Evolutionary conservation across 345 rosid species (phyloP), one percentile per base, ranked within the genome.

Genomic region (Pistacia vera): DNA sequence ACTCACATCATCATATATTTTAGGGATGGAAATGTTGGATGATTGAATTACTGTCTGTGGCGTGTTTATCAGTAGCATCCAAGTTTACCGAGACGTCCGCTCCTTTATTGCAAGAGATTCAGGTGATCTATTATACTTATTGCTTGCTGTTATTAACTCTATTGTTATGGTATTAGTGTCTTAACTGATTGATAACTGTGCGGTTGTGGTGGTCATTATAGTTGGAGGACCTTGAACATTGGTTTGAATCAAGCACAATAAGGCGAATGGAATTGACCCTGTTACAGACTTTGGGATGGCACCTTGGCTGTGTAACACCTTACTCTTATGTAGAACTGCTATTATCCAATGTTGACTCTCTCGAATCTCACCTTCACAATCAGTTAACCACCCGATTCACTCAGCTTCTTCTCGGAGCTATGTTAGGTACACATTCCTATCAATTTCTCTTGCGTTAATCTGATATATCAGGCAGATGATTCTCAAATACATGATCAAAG

Each of bases 11-110:
- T 30, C 30, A 33, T 5, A 5, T 28, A 46, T 58, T 44, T 20
- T 78, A 92, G 98, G 90, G 63, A 75, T 90, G 95, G 97, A 83
- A 84, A 10, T 68, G 78, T 13, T 91, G 97, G 95, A 91, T 91
- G 95, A 82, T 88, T 63, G 93, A 94, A 66, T 73, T 92, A 63
- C 61, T 90, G 2, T 77, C 85, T 1, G 61, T 92, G 4, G 86
- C 97, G 17, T 90, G 97, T 75, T 79, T 95, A 74, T 91, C 92
- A 0, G 82, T 92, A 9, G 91, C 97, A 0, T 75, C 90, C 20
- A 95, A 95, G 79, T 91, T 90, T 65, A 85, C 28, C 4, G 97
- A 92, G 63, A 86, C 84, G 44, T 74, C 70, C 22, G 36, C 78
- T 22, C 88, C 86, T 57, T 80, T 86, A 14, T 75, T 91, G 59